Conservation (phyloP, 2,329 filamentous ascomycete genomes). For the Aspergillus texensis region DNA sequence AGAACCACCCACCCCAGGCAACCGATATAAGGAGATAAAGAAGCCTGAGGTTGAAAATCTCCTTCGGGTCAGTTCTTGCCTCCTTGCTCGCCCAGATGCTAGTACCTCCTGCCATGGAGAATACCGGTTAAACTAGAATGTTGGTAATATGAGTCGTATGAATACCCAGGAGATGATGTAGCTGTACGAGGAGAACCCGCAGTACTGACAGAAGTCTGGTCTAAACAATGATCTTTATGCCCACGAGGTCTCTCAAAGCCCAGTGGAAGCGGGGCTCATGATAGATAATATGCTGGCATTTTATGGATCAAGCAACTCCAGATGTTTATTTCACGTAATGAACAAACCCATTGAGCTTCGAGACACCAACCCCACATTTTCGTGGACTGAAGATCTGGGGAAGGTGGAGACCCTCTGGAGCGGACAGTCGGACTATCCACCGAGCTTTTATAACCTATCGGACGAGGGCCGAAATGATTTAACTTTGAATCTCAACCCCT, state of each 20-base stretch:
- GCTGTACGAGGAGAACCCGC: background rate
- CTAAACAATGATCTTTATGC: background rate
- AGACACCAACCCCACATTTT: background rate
- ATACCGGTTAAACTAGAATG: accelerated
- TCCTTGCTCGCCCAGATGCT: background rate
- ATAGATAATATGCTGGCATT: background rate
- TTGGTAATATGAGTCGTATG: background rate
- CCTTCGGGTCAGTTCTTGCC: background rate
- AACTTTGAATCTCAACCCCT: background rate
- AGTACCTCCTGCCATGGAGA: background rate
- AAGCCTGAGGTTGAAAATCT: background rate
- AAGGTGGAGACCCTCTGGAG: background rate
- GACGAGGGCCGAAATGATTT: background rate
- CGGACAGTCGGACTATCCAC: background rate
- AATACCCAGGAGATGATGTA: too few relatives aligned
- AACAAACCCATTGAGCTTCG: background rate
- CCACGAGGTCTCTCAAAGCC: accelerated
- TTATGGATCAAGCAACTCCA: background rate
- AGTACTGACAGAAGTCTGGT: background rate
- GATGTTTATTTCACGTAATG: background rate
- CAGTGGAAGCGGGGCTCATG: background rate
- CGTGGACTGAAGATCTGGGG: background rate
- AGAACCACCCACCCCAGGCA: slow-evolving; percentile 39
- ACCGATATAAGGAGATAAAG: background rate
- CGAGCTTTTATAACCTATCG: background rate